phyloP scores from a whole-genome alignment of 2,329 filamentous ascomycete species.

The Penicillium sp. region DNA sequence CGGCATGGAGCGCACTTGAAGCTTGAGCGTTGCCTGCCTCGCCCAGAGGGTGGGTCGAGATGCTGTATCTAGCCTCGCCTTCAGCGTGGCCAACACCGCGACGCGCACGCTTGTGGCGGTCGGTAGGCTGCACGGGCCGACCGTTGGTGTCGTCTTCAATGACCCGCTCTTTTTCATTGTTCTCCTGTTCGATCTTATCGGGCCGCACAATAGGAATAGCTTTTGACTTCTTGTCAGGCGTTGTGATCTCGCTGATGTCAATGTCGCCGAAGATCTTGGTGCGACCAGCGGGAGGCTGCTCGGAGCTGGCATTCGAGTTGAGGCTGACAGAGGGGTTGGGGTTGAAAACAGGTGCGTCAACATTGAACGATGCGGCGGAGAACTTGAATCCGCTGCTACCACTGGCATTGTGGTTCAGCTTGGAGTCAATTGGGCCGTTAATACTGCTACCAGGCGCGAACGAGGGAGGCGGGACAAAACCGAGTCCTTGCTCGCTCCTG shows the following conservation, averaged over 20 bases:
- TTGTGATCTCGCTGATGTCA: constrained; percentile 60
- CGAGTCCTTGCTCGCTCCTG: constrained; percentile 28
- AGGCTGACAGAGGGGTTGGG: constrained; percentile 60
- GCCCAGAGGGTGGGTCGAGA: constrained; percentile 39
- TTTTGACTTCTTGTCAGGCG: constrained; percentile 71
- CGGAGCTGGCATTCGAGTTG: constrained; percentile 24
- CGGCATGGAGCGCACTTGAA: constrained; percentile 24
- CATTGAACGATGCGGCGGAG: constrained; percentile 67
- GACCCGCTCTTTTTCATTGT: constrained; percentile 37
- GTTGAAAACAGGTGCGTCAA: constrained; percentile 74
- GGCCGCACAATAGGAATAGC: constrained; percentile 77
- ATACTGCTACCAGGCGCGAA: constrained; percentile 59
- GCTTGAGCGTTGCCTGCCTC: constrained; percentile 33
- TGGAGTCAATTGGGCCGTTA: constrained; percentile 16
- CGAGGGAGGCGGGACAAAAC: constrained; percentile 58
- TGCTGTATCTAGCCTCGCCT: constrained; percentile 71
- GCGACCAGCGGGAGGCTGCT: constrained; percentile 19
- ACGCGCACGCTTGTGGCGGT: constrained; percentile 72
- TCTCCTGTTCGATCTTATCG: constrained; percentile 50
- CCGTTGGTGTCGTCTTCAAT: constrained; percentile 58
- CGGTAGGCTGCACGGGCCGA: constrained; percentile 58
- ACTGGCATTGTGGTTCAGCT: constrained; percentile 16
- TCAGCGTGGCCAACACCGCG: constrained; percentile 65
- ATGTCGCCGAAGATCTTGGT: constrained; percentile 67
- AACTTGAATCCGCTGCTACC: constrained; percentile 58